Evolutionary conservation across 176 grass and related monocot genomes (phyloP), one percentile per base, ranked within the genome.

Genomic region (Areca catechu): DNA sequence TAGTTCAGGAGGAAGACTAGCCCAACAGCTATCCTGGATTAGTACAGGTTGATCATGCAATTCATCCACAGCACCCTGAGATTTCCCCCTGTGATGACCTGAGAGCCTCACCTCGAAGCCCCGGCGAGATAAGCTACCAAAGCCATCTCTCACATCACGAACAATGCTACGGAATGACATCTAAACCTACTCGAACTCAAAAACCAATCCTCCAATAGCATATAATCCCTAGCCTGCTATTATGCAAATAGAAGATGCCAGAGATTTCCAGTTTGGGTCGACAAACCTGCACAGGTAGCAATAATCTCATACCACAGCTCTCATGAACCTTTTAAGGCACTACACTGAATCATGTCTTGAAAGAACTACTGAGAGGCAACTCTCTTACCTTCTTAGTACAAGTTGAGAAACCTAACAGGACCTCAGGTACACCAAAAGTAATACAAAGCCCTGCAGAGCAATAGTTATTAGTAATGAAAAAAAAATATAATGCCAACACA

Each of bases 91-190:
- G 6, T 20, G 62, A 53, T 78, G 62, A 5, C 77, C 80, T 7
- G 65, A 52, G 73, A 89, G 15, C 24, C 25, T 80, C 22, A 74
- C 62, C 73, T 84, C 77, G 10, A 84, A 89, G 51, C 74, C 74
- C 54, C 77, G 83, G 21, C 67, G 57, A 68, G 86, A 89, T 60
- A 84, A 77, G 34, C 86, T 84, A 53, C 86, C 77, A 58, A 81
- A 68, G 20, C 81, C 67, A 77, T 78, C 70, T 62, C 81, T 89
- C 28, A 72, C 81, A 78, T 89, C 74, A 16, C 70, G 77, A 16
- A 81, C 43, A 15, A 84, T 80, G 54, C 70, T 89, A 16, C 81
- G 70, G 48, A 89, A 84, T 27, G 77, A 84, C 86, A 89, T 89
- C 74, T 84, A 75, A 49, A 65, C 60, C 24, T 17, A 37, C 20